A percentile compares a stretch with the other conserved stretches of the same genome.
Conservation (phyloP, 2,329 filamentous ascomycete species). For the Trichophyton mentagrophytes region DNA sequence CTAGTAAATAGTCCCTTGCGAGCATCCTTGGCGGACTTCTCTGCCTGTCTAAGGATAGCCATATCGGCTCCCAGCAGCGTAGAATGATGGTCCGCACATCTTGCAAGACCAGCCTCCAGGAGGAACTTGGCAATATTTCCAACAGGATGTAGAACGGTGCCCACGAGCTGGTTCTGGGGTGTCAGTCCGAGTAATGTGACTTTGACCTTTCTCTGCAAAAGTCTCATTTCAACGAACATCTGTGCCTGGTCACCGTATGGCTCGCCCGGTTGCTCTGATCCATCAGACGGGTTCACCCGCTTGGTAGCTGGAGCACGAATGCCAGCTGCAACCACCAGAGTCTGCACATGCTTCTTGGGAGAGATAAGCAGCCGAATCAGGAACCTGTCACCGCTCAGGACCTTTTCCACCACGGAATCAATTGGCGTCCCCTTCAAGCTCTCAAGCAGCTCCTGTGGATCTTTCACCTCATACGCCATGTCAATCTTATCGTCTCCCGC, state of each 20-base stretch:
- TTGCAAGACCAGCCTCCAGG: conserved; percentile 74
- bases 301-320: conserved; percentile 83
- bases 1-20: conserved; percentile 71
- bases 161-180: conserved; percentile 84
- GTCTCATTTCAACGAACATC: conserved; percentile 69
- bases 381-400: conserved; percentile 81
- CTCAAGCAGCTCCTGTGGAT: conserved; percentile 62
- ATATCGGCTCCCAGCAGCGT: conserved; percentile 82
- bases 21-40: conserved; percentile 67
- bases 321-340: conserved; percentile 78
- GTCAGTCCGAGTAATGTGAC: conserved; percentile 75
- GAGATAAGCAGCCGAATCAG: conserved; percentile 69
- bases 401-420: conserved; percentile 77
- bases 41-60: conserved; percentile 69
- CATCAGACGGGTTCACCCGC: conserved; percentile 63
- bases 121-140: conserved; percentile 90
- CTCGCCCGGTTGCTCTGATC: conserved; percentile 71
- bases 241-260: conserved; percentile 82
- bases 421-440: conserved; percentile 75
- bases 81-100: conserved; percentile 92
- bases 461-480: conserved; percentile 66
- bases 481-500: conserved; percentile 55
- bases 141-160: conserved; percentile 70
- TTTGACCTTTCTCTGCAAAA: conserved; percentile 76
- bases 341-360: conserved; percentile 75